phyloP scores from a whole-genome alignment of 1,139 yeast genomes.

The Taphrina wiesneri region DNA sequence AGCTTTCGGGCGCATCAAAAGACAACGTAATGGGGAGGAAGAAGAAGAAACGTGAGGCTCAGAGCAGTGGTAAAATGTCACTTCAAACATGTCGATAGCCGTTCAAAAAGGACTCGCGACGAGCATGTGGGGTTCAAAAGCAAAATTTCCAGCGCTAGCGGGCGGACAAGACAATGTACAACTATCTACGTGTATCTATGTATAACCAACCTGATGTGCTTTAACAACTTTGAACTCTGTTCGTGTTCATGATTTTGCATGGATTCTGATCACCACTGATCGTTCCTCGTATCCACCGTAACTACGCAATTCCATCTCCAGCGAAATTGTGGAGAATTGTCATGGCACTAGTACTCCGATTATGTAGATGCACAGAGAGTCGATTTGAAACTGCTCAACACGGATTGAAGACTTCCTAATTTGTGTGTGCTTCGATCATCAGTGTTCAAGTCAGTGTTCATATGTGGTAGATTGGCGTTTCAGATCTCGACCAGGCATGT shows the following conservation, averaged over 20 bases:
- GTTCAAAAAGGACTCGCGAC: not conserved
- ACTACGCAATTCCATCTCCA: not conserved
- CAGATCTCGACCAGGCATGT: not conserved
- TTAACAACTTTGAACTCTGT: no score
- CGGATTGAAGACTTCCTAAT: not conserved
- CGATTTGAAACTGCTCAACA: no score
- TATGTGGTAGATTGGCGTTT: not conserved
- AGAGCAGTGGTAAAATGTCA: no score
- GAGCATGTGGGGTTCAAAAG: not conserved
- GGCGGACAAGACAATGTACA: not conserved
- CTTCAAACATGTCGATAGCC: no score
- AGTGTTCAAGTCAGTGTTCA: not conserved
- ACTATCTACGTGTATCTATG: not conserved
- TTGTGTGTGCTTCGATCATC: not conserved
- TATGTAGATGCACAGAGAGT: no score
- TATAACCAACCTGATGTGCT: no score
- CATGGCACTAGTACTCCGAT: not conserved
- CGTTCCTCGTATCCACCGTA: not conserved
- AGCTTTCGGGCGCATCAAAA: not conserved
- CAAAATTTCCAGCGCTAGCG: not conserved
- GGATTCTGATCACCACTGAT: no score
- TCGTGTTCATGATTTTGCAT: no score
- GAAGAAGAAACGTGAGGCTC: not conserved
- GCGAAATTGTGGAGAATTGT: not conserved
- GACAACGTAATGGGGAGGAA: not conserved